Conservation (phyloP, 2,329 filamentous ascomycete genomes). For the Aspergillus sp. region DNA sequence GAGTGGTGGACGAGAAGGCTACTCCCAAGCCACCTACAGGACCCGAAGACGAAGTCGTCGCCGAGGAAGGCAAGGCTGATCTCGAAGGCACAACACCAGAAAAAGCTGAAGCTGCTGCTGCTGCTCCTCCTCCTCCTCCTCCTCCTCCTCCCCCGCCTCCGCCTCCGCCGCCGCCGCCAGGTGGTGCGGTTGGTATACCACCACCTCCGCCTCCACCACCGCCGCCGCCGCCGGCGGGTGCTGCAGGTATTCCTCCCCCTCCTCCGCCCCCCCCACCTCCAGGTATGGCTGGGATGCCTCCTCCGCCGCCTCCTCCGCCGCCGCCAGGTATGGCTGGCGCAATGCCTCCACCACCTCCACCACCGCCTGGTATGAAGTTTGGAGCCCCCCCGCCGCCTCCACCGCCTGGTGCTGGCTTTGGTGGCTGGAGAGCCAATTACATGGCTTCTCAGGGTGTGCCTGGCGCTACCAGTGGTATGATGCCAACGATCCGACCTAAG, state of each 20-base stretch:
- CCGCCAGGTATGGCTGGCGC: slow-evolving; percentile 37
- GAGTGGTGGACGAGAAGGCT: slow-evolving; percentile 9
- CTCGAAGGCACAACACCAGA: slow-evolving; percentile 6
- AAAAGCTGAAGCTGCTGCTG: slow-evolving; percentile 11
- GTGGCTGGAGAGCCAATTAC: slow-evolving; percentile 61
- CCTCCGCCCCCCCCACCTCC: slow-evolving; percentile 44
- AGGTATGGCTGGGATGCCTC: slow-evolving; percentile 38
- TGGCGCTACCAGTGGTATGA: slow-evolving; percentile 53
- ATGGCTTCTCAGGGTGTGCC: slow-evolving; percentile 56
- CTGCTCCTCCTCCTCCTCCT: slow-evolving; percentile 41
- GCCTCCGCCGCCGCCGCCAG: slow-evolving; percentile 41
- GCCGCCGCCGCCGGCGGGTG: slow-evolving; percentile 28
- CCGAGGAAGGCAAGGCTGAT: slow-evolving; percentile 6
- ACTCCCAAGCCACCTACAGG: slow-evolving; percentile 61
- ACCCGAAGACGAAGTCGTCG: slow-evolving; percentile 39
- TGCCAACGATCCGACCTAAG: slow-evolving; percentile 83
- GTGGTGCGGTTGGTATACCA: slow-evolving; percentile 35
- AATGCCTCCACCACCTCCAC: slow-evolving; percentile 38
- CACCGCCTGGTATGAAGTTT: slow-evolving; percentile 35
- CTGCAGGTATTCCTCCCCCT: slow-evolving; percentile 41
- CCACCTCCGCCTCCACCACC: slow-evolving; percentile 39
- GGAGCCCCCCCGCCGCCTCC: slow-evolving; percentile 54
- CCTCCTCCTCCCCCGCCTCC: slow-evolving; percentile 45
- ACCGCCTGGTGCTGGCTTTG: slow-evolving; percentile 57
- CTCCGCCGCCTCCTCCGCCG: slow-evolving; percentile 42